These are phyloP conservation scores for Sonneratia alba DNA, from an alignment of 345 rosid genomes.

Conservation along the genomic window DNA sequence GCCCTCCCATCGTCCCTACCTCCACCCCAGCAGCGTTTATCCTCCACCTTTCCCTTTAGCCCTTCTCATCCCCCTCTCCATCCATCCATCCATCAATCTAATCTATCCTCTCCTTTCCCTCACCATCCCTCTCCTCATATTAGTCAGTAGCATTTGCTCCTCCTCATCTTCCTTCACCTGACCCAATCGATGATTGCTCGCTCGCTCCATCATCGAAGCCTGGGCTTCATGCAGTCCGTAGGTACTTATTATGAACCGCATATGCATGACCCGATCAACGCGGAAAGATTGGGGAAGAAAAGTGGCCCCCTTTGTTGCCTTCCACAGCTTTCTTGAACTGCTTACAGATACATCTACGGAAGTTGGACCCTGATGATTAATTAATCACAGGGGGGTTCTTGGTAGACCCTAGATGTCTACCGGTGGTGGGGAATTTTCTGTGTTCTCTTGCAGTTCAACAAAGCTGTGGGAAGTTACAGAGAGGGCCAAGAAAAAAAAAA, in stretches of 20 bases:
- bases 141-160: background rate
- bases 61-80: background rate
- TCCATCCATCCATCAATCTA: background rate
- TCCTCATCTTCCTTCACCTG: background rate
- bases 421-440: background rate
- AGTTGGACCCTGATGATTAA: background rate
- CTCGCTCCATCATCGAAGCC: background rate
- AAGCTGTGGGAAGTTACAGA: conserved; percentile 96
- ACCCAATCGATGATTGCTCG: background rate
- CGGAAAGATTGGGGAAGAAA: background rate
- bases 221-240: too few species aligned
- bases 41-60: background rate
- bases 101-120: background rate
- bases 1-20: background rate
- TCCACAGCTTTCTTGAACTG: conserved; percentile 99
- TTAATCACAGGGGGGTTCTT: background rate
- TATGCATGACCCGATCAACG: background rate
- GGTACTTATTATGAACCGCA: too few species aligned
- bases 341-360: conserved; percentile 11
- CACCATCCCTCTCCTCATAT: background rate
- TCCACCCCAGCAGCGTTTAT: background rate
- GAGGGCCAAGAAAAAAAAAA: conserved; percentile 27
- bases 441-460: conserved; percentile 61
- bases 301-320: conserved; percentile 75
- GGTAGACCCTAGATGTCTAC: background rate